Conservation (phyloP, 306 rosid species). For the Urtica urens region DNA sequence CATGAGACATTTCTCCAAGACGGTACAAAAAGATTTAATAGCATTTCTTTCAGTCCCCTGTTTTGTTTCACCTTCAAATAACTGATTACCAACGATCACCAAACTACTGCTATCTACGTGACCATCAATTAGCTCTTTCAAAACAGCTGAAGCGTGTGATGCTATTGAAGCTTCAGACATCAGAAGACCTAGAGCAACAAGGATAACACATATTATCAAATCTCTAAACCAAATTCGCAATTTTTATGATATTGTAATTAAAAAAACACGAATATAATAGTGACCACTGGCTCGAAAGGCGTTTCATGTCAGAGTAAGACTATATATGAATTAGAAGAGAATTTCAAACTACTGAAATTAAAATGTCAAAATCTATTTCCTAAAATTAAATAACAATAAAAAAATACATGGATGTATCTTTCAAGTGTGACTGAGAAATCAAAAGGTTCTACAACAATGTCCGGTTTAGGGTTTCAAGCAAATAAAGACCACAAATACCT, state of each 20-base stretch:
- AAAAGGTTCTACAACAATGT: too few relatives aligned
- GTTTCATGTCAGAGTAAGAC: neutral
- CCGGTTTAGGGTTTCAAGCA: too few relatives aligned
- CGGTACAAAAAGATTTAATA: conserved; percentile 42
- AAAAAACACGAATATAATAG: too few relatives aligned
- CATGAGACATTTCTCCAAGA: conserved; percentile 48
- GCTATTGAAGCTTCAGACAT: conserved; percentile 45
- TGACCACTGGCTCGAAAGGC: too few relatives aligned
- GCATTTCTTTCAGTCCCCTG: conserved; percentile 33
- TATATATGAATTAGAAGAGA: too few relatives aligned
- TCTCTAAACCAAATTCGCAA: too few relatives aligned
- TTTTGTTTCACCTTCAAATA: conserved; percentile 22
- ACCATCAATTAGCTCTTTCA: conserved; percentile 50
- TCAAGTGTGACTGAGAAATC: too few relatives aligned
- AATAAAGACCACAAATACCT: conserved; percentile 30
- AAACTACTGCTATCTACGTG: conserved; percentile 27
- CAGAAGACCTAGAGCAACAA: conserved; percentile 56
- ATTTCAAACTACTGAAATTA: too few relatives aligned
- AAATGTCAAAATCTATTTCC: too few relatives aligned
- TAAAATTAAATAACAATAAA: too few relatives aligned
- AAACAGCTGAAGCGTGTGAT: conserved; percentile 50
- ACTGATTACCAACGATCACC: conserved; percentile 21
- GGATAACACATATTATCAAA: conserved; percentile 1
- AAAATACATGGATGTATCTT: too few relatives aligned
- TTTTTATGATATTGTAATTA: too few relatives aligned